Evolutionary conservation across 1,139 yeast species (phyloP), one percentile per base, ranked within the genome.

Genomic region (Geotrichum fermentans): DNA sequence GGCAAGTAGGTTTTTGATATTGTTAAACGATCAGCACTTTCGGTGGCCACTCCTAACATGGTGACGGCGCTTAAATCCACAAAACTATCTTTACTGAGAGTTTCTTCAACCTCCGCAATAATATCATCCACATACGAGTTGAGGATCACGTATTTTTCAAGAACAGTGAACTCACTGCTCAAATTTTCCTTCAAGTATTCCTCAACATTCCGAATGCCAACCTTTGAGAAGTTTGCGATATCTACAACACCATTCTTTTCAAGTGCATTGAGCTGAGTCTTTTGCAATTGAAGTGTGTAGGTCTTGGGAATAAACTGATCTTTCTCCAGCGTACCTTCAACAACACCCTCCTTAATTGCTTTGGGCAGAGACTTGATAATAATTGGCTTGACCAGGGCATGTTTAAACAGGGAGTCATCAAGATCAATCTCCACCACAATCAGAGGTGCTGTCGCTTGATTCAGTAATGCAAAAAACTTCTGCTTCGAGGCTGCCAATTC

Each of bases 271-370:
- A 43, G 14, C 14, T 47, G 42, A 5, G 4, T 18, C 36, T 42
- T 24, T 26, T 47, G 51, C 18, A 39, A 21, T 18, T 33, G 39
- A 22, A 39, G 29, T 14, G 28, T 18, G 33, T 33, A 30, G 3
- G 33, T 26, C n/a, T 47, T 38, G 16, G 51, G 51, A 1, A 47
- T 37, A 39, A 47, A 47, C 3, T 37, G 29, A 17, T 41, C 44
- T 26, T 30, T 37, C 21, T 47, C 47, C 17, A 47, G 3, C 5
- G 36, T 39, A 5, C 51, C 51, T 14, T 38, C 20, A 4, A 47
- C 40, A n/a, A 21, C 22, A 7, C 51, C 51, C 1, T 33, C 44
- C 14, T 33, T 39, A 4, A 43, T 30, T 16, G 43, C 51, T 14
- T 33, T 47, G 22, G 42, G 34, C 10, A 39, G 39, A 13, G 40